A percentile compares a stretch with the other conserved stretches of the same genome.
Evolutionary conservation across 768 basidiomycete species (phyloP).

Genomic region (Sutorius australiensis): DNA sequence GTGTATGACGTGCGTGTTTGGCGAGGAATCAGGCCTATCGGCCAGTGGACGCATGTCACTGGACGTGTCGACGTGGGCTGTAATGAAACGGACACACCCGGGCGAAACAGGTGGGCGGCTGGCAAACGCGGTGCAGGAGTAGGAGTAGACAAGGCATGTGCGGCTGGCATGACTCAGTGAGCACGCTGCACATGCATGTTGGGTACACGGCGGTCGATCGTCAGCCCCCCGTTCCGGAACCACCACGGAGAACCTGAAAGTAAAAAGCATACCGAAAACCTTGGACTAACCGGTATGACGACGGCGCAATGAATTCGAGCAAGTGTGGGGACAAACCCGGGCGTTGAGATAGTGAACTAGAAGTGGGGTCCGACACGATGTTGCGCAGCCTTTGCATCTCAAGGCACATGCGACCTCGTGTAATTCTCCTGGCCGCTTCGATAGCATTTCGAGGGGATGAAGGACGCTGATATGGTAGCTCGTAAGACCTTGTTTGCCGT

Average conservation of each 20-base stretch:
- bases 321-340: no score
- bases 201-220: background rate
- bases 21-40: conserved; percentile 12
- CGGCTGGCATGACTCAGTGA: conserved; percentile 2
- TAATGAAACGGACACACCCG: conserved; percentile 5
- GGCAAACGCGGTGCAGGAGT: conserved; percentile 13
- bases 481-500: background rate
- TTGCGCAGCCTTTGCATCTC: conserved; percentile 11
- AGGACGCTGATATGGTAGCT: background rate
- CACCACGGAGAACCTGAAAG: background rate
- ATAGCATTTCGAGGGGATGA: conserved; percentile 6
- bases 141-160: conserved; percentile 19
- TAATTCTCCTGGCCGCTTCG: conserved; percentile 18
- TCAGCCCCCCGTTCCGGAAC: background rate
- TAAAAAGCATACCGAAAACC: background rate
- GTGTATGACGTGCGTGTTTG: conserved; percentile 14
- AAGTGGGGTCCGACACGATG: conserved; percentile 10
- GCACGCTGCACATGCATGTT: conserved; percentile 16
- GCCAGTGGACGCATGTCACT: conserved; percentile 8
- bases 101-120: conserved; percentile 11
- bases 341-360: conserved; percentile 4
- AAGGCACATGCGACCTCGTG: conserved; percentile 19
- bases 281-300: background rate
- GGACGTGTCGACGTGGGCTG: conserved; percentile 4
- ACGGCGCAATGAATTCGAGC: background rate